Percentiles rank a stretch among this genome's conserved stretches.
Evolutionary conservation across 2,329 filamentous ascomycete species (phyloP).

Genomic region (Cladophialophora chaetospira): DNA sequence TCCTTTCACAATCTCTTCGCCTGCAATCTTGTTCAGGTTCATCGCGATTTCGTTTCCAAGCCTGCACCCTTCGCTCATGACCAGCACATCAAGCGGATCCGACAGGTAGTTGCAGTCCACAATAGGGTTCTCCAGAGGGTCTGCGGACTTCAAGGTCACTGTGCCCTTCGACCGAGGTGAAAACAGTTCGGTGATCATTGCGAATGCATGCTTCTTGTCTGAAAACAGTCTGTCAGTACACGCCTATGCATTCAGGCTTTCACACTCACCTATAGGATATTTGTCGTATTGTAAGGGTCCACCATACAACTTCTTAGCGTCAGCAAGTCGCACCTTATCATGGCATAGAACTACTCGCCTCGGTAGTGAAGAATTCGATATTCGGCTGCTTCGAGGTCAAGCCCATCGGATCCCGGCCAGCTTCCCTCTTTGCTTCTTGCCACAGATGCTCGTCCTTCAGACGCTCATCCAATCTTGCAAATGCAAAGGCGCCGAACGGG

Average conservation of each 20-base stretch:
- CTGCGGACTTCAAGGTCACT: conserved; percentile 53
- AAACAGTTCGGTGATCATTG: conserved; percentile 61
- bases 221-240: background rate
- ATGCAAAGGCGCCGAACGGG: conserved; percentile 65
- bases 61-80: conserved; percentile 60
- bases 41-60: conserved; percentile 64
- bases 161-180: conserved; percentile 59
- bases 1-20: conserved; percentile 61
- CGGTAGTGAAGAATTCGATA: conserved; percentile 64
- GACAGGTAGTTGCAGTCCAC: conserved; percentile 62
- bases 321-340: conserved; percentile 1
- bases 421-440: conserved; percentile 49
- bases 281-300: conserved; percentile 59
- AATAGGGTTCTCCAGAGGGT: conserved; percentile 56
- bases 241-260: background rate
- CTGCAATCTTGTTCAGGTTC: conserved; percentile 59
- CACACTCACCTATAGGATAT: conserved; percentile 47
- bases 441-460: conserved; percentile 58
- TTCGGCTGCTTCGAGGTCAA: conserved; percentile 60
- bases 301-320: conserved; percentile 27
- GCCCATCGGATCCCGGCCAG: conserved; percentile 65
- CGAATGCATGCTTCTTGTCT: conserved; percentile 58
- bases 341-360: conserved; percentile 49
- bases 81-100: conserved; percentile 60
- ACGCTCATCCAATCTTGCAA: conserved; percentile 62